phyloP scores from a whole-genome alignment of 225 moss, liverwort and hornwort species.

The Lunularia cruciata region DNA sequence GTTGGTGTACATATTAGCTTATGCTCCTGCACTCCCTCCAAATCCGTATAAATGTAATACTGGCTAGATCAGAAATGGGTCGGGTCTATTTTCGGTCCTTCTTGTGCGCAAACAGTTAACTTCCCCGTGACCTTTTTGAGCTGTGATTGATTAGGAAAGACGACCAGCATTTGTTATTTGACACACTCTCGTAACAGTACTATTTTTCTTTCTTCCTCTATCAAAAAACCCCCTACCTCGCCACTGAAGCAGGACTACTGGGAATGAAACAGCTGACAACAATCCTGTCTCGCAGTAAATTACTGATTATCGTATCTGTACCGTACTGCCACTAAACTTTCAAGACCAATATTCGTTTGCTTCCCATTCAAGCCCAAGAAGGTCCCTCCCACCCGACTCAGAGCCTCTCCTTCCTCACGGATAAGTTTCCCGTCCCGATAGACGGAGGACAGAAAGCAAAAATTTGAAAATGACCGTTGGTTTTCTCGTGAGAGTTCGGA shows the following conservation, averaged over 20 bases:
- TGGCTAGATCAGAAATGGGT: constrained; percentile 4
- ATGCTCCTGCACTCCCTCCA: no score
- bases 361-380: not conserved
- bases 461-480: no score
- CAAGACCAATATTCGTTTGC: not conserved
- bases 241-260: not conserved
- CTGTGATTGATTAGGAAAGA: not conserved
- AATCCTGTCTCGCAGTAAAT: not conserved
- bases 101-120: no score
- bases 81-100: not conserved
- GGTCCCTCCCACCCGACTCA: not conserved
- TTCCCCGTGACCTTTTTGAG: not conserved
- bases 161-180: not conserved
- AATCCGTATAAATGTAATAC: constrained; percentile 4
- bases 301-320: not conserved
- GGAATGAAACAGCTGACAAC: not conserved
- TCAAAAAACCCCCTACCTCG: no score
- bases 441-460: no score
- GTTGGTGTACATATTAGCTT: no score
- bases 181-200: not conserved
- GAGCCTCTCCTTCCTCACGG: no score
- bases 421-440: no score
- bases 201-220: no score
- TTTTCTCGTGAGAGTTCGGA: no score
- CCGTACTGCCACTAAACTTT: not conserved